Percentiles rank a stretch among this genome's conserved stretches.
Conservation (phyloP, 163 green algal species). For the Smithsoniella earleae region DNA sequence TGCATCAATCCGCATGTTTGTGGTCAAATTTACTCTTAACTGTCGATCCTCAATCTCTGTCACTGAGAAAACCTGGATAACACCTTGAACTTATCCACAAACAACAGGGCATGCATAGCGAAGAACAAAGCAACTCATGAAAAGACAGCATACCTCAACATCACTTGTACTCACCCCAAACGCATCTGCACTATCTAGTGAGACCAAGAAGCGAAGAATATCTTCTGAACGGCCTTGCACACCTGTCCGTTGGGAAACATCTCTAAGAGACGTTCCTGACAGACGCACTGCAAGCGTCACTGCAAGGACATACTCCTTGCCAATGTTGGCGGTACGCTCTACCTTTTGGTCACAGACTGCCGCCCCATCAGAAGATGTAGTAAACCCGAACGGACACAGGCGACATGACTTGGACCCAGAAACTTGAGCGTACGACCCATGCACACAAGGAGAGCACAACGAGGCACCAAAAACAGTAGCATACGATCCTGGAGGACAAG, state of each 20-base stretch:
- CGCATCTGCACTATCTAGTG: background rate
- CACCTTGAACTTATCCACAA: too few relatives aligned
- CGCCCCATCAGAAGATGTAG: conserved; percentile 9
- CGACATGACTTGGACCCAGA: background rate
- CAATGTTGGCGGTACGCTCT: background rate
- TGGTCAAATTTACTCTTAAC: conserved; percentile 4
- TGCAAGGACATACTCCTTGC: conserved; percentile 23
- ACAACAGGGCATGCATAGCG: background rate
- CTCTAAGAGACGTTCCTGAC: background rate
- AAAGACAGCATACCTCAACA: conserved; percentile 25
- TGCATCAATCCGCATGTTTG: conserved; percentile 15
- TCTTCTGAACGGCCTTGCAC: conserved; percentile 1
- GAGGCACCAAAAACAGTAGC: conserved; percentile 9
- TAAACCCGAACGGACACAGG: conserved; percentile 23
- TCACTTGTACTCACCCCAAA: conserved; percentile 11
- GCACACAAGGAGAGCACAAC: background rate
- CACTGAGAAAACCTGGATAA: conserved; percentile 6
- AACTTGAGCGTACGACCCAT: conserved; percentile 21
- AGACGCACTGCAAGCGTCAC: conserved; percentile 12
- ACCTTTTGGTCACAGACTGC: background rate
- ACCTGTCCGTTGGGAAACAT: background rate
- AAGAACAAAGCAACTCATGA: background rate
- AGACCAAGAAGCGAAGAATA: conserved; percentile 12
- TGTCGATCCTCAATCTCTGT: background rate
- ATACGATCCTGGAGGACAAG: background rate